Base-by-base conservation (phyloP, 441 rosid species). In the Eutrema salsugineum region DNA sequence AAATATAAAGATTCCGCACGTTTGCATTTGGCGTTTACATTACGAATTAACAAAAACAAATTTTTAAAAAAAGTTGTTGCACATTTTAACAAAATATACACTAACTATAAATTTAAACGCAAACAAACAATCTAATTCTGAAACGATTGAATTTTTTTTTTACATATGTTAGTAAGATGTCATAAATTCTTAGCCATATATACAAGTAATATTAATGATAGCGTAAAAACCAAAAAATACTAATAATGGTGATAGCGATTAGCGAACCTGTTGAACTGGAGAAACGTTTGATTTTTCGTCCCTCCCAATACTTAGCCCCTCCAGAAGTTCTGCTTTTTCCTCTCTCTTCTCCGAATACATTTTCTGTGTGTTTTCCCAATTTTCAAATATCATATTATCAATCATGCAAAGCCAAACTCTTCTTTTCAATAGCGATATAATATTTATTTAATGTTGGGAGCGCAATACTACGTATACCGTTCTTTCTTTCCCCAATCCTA, bases 201-300 rank as follows among this genome's bases (percentile, higher is more conserved):
- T 22, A 1, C 2, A 2, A 40, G 11, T 61, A 33, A 5, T 6
- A n/a, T 36, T 4, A 3, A 8, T 15, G 32, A 17, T 44, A 33
- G 30, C 14, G 2, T 28, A 65, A 42, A 33, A 22, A 19, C 3
- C 11, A n/a, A 57, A 35, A n/a, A 8, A 0, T 22, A 22, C 2
- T 22, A 8, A 56, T 12, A 71, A 50, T 42, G 35, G 36, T 39
- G 65, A 60, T 6, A 20, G 60, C 32, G 32, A 76, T 5, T 4
- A 22, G 51, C 39, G 14, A 75, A 89, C 97, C 91, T 93, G 98
- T 49, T 78, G 68, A 69, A 91, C 83, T 5, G 88, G 92, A 24
- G 84, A 63, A 30, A 91, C 77, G 28, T 77, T 71, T 3, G 77
- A 70, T 1, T 72, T 48, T 38, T 86, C 82, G 20, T 82, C 86